These are phyloP conservation scores for Poa pratensis DNA, from an alignment of 176 grass and related monocot genomes.

Conservation along the genomic window DNA sequence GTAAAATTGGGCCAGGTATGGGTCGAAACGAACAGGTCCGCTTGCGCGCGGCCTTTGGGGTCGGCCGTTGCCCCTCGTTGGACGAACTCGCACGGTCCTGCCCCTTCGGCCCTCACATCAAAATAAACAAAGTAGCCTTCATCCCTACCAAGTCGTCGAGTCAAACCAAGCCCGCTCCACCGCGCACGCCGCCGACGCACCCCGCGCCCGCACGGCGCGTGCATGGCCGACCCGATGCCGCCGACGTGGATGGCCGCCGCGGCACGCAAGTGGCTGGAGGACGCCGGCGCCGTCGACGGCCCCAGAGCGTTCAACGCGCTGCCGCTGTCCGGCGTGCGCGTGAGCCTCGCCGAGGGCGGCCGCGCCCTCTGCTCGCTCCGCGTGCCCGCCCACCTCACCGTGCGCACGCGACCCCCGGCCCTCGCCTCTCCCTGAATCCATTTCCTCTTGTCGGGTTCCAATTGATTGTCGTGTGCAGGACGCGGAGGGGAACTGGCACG, in stretches of 20 bases:
- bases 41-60: no score
- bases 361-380: slow-evolving; percentile 62
- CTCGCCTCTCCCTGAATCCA: background rate
- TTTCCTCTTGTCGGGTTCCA: background rate
- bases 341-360: slow-evolving; percentile 46
- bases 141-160: no score
- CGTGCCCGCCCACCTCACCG: slow-evolving; percentile 70
- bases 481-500: slow-evolving; percentile 78
- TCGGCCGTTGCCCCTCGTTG: no score
- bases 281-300: slow-evolving; percentile 31
- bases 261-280: slow-evolving; percentile 70
- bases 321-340: slow-evolving; percentile 57
- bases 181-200: background rate
- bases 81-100: no score
- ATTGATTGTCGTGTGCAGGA: slow-evolving; percentile 35
- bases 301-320: slow-evolving; percentile 65
- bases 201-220: no score
- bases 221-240: slow-evolving; percentile 38
- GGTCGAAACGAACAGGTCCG: no score
- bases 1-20: no score
- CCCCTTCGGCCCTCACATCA: no score
- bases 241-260: slow-evolving; percentile 45
- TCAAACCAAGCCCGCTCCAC: background rate
- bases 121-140: background rate
- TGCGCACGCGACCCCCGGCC: background rate